Conservation (phyloP, 2,329 filamentous ascomycete genomes). For the Calonectria naviculata region DNA sequence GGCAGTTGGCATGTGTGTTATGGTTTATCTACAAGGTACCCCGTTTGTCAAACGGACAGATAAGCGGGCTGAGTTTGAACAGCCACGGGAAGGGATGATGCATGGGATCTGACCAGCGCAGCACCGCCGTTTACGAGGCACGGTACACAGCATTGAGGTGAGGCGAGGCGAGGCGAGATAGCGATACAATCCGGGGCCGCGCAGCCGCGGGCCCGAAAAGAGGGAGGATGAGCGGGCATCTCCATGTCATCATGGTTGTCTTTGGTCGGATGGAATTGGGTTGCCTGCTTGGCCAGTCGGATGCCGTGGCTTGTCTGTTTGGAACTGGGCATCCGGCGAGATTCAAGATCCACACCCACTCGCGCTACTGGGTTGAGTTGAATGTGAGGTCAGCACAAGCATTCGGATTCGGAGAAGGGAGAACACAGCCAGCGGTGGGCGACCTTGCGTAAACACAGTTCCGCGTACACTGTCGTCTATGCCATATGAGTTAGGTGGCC, state of each 20-base stretch:
- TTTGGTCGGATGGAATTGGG: slow-evolving; percentile 17
- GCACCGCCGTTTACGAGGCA: slow-evolving; percentile 13
- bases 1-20: slow-evolving; percentile 5
- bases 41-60: slow-evolving; percentile 4
- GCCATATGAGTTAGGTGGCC: slow-evolving; percentile 9
- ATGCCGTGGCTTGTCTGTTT: slow-evolving; percentile 28
- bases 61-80: slow-evolving; percentile 26
- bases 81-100: slow-evolving; percentile 18
- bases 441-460: slow-evolving; percentile 1
- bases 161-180: slow-evolving; percentile 22
- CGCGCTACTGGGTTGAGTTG: not conserved
- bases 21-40: not conserved
- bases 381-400: not conserved
- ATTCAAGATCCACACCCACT: slow-evolving; percentile 28
- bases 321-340: slow-evolving; percentile 23
- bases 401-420: not conserved
- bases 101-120: slow-evolving; percentile 15
- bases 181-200: slow-evolving; percentile 23
- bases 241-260: slow-evolving; percentile 14
- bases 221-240: not conserved
- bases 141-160: slow-evolving; percentile 9
- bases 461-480: slow-evolving; percentile 3
- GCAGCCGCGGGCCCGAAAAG: not conserved
- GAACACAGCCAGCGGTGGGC: not conserved
- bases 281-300: slow-evolving; percentile 37